Base-by-base conservation (phyloP, 768 basidiomycete species). In the Suillus occidentalis region DNA sequence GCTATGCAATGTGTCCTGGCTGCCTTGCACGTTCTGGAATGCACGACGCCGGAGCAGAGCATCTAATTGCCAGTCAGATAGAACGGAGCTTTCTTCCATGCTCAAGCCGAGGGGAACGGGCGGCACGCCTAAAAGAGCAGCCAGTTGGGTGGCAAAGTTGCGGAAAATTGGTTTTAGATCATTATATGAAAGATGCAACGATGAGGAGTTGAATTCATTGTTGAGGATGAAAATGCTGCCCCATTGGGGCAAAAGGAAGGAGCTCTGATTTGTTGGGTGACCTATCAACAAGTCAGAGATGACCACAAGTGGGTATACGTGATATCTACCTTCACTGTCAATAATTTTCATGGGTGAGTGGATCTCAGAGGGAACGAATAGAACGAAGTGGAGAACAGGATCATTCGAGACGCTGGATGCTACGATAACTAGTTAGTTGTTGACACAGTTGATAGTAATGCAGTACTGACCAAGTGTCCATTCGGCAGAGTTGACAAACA, bases 401-500 rank as follows among this genome's bases (percentile, higher is more conserved):
- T 99, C 95, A 66, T 92, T 94, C 1, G 94, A 95, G 3, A 90
- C 89, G 64, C 94, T 91, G 0, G 97, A 97, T 13, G 96, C 96
- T 99, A 70, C 47, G 47, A 42, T 59, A 20, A 28, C 18, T 7
- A 18, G 40, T 59, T 40, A 59, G 58, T 28, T 18, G 18, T 42
- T 42, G 18, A 42, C 22, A 42, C 10, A 50, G 31, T 55, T 31
- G 53, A 6, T 4, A 13, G 58, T 20, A 3, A 67, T 8, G 69
- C 82, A 70, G 63, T 62, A 69, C 36, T 73, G 69, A 95, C 96
- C 95, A 58, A 99, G 73, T 14, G 90, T 91, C 97, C 97, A 99
- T 72, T 95, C 90, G 5, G 95, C 97, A 7, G 94, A 94, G 72
- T 99, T 99, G 49, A 99, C 83, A 72, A 99, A 99, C 0, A 96